phyloP scores from a whole-genome alignment of 345 rosid genomes.

The Euphorbia pulcherrima region DNA sequence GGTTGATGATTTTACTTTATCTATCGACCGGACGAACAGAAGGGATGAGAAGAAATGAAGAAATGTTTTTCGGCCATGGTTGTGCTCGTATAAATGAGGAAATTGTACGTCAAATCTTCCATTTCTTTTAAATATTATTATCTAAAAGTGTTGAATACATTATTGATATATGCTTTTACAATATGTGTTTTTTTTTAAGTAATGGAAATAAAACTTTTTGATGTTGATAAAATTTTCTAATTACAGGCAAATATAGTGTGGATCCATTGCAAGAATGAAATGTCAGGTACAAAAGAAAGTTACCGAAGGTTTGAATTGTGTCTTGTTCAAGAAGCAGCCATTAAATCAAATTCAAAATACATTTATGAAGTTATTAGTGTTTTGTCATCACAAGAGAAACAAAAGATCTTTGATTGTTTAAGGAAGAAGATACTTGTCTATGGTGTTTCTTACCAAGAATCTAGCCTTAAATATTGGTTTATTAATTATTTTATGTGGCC shows the following conservation, averaged over 20 bases:
- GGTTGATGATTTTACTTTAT: constrained; percentile 34
- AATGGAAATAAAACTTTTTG: not conserved
- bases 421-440: constrained; percentile 18
- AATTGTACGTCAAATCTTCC: constrained; percentile 25
- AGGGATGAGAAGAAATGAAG: constrained; percentile 21
- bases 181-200: too few species aligned
- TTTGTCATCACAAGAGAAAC: constrained; percentile 33
- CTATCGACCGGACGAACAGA: constrained; percentile 26
- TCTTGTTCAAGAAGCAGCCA: constrained; percentile 21
- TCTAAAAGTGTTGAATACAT: too few species aligned
- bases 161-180: too few species aligned
- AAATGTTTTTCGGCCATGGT: constrained; percentile 16
- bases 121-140: not conserved
- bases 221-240: constrained; percentile 10
- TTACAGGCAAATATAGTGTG: constrained; percentile 56
- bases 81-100: constrained; percentile 15
- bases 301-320: constrained; percentile 27
- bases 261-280: constrained; percentile 46
- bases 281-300: constrained; percentile 24
- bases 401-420: constrained; percentile 37
- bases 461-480: constrained; percentile 28
- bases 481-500: constrained; percentile 24
- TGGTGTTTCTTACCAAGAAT: constrained; percentile 15
- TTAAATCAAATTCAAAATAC: constrained; percentile 21
- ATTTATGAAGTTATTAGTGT: constrained; percentile 8